A percentile compares a stretch with the other conserved stretches of the same genome.
These are phyloP conservation scores for Stentor coeruleus DNA, from an alignment of 73 alveolate genomes.

Conservation along the genomic window DNA sequence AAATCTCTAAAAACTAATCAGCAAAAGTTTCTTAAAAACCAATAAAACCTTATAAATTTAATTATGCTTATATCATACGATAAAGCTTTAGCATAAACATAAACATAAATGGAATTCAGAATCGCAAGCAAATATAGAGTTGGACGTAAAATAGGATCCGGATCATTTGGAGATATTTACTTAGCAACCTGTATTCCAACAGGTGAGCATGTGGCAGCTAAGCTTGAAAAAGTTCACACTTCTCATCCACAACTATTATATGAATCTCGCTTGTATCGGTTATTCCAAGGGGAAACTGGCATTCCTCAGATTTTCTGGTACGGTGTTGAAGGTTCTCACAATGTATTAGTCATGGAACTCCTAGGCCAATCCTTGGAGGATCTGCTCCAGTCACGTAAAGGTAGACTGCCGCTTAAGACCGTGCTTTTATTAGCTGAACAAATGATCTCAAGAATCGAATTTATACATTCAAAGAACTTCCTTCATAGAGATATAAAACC, in stretches of 20 bases:
- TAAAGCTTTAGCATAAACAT: no score
- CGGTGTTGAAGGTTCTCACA: constrained; percentile 65
- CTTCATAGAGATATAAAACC: constrained; percentile 94
- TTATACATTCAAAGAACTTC: constrained; percentile 74
- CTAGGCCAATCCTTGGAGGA: constrained; percentile 85
- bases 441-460: constrained; percentile 77
- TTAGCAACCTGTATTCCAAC: constrained; percentile 58
- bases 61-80: no score
- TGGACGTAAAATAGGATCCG: constrained; percentile 74
- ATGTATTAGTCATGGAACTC: constrained; percentile 79
- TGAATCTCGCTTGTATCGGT: constrained; percentile 80
- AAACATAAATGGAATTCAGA: no score
- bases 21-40: no score
- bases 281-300: constrained; percentile 73
- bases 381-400: constrained; percentile 60
- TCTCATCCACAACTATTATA: constrained; percentile 90
- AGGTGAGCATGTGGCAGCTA: constrained; percentile 76
- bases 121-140: no score
- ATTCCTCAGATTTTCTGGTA: constrained; percentile 65
- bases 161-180: constrained; percentile 89
- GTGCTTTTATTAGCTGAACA: constrained; percentile 70
- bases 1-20: no score
- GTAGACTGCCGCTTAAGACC: constrained; percentile 69
- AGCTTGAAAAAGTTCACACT: constrained; percentile 63
- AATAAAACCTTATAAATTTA: no score